Conservation (phyloP, 202 grass and related monocot species). For the Panicum virgatum region DNA sequence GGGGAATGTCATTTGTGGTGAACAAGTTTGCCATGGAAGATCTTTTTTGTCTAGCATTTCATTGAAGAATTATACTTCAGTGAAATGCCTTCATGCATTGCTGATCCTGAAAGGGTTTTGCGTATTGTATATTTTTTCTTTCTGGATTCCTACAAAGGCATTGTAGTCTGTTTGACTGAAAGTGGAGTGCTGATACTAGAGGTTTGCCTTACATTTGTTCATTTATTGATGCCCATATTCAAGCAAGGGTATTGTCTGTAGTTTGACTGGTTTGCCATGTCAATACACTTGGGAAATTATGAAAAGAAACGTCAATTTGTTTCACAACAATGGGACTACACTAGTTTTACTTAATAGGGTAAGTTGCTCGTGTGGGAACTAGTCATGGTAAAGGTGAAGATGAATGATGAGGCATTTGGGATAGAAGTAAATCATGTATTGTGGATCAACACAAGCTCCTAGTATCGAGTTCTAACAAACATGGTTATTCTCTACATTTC, state of each 20-base stretch:
- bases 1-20: neutral
- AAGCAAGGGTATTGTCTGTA: neutral
- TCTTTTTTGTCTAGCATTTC: neutral
- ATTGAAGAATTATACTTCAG: neutral
- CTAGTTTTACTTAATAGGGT: neutral
- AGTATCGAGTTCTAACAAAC: slow-evolving; percentile 32
- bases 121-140: neutral
- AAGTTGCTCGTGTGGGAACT: slow-evolving; percentile 1
- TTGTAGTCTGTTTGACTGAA: neutral
- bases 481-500: slow-evolving; percentile 41
- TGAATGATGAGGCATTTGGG: neutral
- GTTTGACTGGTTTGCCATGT: neutral
- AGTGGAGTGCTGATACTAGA: neutral
- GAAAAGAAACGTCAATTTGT: neutral
- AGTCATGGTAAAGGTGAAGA: neutral
- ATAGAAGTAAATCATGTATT: neutral
- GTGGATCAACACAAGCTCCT: neutral
- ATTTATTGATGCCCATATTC: neutral
- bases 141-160: neutral
- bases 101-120: slow-evolving; percentile 6
- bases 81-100: slow-evolving; percentile 12
- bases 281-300: neutral
- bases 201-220: neutral
- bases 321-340: neutral
- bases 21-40: neutral